Evolutionary conservation across 1,284 basidiomycete species (phyloP), one percentile per base, ranked within the genome.

Genomic region (Pascua sp.): DNA sequence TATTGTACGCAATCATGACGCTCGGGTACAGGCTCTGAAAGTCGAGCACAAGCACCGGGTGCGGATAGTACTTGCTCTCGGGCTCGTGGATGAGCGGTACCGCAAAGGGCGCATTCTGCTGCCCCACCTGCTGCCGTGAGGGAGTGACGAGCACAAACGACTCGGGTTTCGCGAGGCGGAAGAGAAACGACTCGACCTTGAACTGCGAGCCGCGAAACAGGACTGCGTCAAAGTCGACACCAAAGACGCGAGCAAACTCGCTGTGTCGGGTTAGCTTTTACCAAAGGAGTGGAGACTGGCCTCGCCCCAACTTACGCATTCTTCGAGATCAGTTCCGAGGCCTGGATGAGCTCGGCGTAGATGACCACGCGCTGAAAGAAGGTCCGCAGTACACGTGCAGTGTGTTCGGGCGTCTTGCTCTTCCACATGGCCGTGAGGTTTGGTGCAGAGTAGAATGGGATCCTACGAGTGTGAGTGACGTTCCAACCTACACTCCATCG

Each of bases 131-230:
- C 59, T 83, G 80, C 73, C 86, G 88, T 61, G 86, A 92, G 0
- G 93, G 92, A 1, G 93, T 94, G 24, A 93, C 78, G 8, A 97
- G 79, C 42, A 96, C 84, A 67, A 91, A 93, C 65, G 84, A 90
- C 72, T 98, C 95, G 0, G 94, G 93, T 77, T 98, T 98, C n/a
- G 91, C 90, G 50, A 98, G 92, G 24, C 93, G 86, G 74, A 96
- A 92, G 87, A 98, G 88, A 78, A 98, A 95, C 0, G 92, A 93
- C 79, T 98, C 95, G 17, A 98, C 95, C 78, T 98, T 98, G 81
- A 92, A 98, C 68, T 98, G 95, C 2, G 91, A 95, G 1, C 95
- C 95, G 38, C 96, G 85, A 63, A 86, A 92, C 57, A 97, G 85
- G 45, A 98, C 94, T 0, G 93, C 96, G 71, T 89, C 91, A 73